Percentiles rank a stretch among this genome's conserved stretches.
Conservation (phyloP, 139 green algal species). For the Chlorella sp. region DNA sequence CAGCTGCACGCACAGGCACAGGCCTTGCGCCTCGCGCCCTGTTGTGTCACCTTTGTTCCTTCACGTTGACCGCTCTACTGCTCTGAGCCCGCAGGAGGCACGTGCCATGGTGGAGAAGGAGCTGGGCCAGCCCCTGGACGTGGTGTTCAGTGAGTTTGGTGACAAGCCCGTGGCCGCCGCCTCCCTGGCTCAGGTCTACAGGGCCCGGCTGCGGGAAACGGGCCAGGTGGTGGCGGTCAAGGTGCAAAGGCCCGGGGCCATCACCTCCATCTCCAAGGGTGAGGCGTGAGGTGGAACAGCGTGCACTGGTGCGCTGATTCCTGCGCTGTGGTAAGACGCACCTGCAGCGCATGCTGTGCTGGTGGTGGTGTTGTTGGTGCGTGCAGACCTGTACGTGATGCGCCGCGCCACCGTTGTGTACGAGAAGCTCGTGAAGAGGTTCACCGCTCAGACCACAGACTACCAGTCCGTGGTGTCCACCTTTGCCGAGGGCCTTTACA, state of each 20-base stretch:
- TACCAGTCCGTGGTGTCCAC: slow-evolving; percentile 76
- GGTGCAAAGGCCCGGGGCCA: slow-evolving; percentile 83
- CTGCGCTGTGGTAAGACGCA: too few relatives aligned
- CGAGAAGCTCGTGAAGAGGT: slow-evolving; percentile 67
- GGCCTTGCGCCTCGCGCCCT: too few relatives aligned
- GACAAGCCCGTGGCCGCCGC: slow-evolving; percentile 80
- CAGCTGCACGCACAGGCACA: too few relatives aligned
- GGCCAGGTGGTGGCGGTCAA: slow-evolving; percentile 90
- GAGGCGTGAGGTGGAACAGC: too few relatives aligned
- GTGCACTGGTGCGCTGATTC: too few relatives aligned
- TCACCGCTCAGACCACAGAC: slow-evolving; percentile 79
- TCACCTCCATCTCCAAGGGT: slow-evolving; percentile 74
- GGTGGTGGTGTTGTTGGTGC: too few relatives aligned
- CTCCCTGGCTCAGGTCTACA: slow-evolving; percentile 87
- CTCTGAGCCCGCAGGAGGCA: slow-evolving; percentile 40
- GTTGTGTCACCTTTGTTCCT: too few relatives aligned
- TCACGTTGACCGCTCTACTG: too few relatives aligned
- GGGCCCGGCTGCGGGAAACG: slow-evolving; percentile 55
- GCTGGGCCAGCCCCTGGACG: slow-evolving; percentile 62
- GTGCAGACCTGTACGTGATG: slow-evolving; percentile 90
- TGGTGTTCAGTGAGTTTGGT: slow-evolving; percentile 79
- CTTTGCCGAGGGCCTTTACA: slow-evolving; percentile 81
- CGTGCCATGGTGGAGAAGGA: slow-evolving; percentile 65
- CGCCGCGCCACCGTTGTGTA: slow-evolving; percentile 71
- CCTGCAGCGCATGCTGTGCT: too few relatives aligned